Percentiles rank a stretch among this genome's conserved stretches.
Evolutionary conservation across 306 rosid species (phyloP).

Genomic region (Rosa multiflora): DNA sequence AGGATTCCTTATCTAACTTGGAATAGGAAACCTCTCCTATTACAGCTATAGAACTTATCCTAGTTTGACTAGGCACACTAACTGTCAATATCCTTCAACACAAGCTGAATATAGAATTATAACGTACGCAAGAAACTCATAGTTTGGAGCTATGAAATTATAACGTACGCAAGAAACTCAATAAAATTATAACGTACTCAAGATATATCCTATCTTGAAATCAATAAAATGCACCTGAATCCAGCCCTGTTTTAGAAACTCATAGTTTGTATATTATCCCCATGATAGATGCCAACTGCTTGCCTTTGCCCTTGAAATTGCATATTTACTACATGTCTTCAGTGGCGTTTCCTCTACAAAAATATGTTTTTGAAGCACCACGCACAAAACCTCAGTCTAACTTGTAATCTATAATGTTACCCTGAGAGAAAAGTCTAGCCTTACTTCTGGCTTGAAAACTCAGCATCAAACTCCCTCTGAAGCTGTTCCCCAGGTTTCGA

Average conservation of each 20-base stretch:
- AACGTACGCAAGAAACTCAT: background rate
- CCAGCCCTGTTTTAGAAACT: background rate
- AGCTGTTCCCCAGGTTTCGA: slow-evolving; percentile 51
- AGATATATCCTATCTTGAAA: background rate
- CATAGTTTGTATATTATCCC: background rate
- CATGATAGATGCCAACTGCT: background rate
- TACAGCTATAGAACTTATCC: background rate
- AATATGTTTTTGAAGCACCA: background rate
- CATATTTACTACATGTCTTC: background rate
- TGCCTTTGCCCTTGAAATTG: background rate
- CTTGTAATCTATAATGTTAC: background rate
- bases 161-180: background rate
- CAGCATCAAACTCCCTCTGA: slow-evolving; percentile 50
- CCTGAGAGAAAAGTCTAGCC: background rate
- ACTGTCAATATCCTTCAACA: too few species aligned
- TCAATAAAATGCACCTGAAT: background rate
- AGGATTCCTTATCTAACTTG: accelerated
- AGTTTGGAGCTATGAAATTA: background rate
- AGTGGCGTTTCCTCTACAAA: background rate
- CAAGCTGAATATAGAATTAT: too few species aligned
- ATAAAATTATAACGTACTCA: too few species aligned
- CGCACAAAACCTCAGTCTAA: background rate
- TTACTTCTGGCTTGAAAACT: slow-evolving; percentile 47
- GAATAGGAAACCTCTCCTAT: background rate
- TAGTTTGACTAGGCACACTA: too few species aligned